Conservation (phyloP, 2,329 filamentous ascomycete genomes). For the Fonsecaea monophora region DNA sequence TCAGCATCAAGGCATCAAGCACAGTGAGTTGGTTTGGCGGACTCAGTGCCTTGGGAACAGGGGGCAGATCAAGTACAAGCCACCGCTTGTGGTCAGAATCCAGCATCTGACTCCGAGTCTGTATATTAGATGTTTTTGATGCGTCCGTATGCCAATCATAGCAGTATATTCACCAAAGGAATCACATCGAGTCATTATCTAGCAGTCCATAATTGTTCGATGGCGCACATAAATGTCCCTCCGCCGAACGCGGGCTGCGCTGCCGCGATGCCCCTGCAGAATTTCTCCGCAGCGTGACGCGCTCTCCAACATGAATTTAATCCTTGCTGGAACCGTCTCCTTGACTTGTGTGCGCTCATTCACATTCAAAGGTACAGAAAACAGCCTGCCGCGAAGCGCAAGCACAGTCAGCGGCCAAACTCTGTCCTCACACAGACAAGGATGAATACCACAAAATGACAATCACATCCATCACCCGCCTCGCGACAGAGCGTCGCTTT, state of each 20-base stretch:
- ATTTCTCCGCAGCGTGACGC: conserved; percentile 5
- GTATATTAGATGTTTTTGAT: not conserved
- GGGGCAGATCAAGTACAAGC: not conserved
- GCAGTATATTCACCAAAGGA: not conserved
- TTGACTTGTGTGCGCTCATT: not conserved
- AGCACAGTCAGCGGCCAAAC: not conserved
- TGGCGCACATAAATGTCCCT: not conserved
- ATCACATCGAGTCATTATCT: not conserved
- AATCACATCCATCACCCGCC: conserved; percentile 50
- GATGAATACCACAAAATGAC: conserved; percentile 47
- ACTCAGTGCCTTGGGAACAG: not conserved
- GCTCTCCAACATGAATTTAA: conserved; percentile 7
- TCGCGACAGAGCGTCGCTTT: conserved; percentile 49
- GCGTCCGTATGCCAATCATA: not conserved
- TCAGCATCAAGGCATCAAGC: not conserved
- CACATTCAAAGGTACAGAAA: not conserved
- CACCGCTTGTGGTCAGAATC: not conserved
- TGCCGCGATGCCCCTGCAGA: not conserved
- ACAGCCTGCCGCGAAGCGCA: not conserved
- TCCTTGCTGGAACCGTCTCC: not conserved
- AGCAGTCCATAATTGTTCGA: not conserved
- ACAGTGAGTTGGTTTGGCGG: not conserved
- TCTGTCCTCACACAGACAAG: not conserved
- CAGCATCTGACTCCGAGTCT: not conserved
- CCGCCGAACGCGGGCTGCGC: not conserved